These are phyloP conservation scores for Gynochthodes officinalis DNA, from an alignment of 257 asterid species.

Conservation along the genomic window DNA sequence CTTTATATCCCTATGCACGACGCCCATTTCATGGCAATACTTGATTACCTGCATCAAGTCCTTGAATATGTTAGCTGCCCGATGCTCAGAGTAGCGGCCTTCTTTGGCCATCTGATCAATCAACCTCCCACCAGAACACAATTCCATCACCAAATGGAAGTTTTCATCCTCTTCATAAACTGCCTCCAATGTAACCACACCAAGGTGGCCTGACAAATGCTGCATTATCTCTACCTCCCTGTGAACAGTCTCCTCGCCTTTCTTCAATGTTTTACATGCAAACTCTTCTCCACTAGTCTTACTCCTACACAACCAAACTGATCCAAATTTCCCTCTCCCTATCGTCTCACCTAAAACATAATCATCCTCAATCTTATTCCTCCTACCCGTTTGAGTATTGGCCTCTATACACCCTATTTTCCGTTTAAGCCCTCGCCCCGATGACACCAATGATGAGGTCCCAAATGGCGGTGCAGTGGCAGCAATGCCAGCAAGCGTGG, in stretches of 20 bases:
- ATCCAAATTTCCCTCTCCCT: constrained; percentile 50
- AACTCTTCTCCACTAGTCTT: constrained; percentile 35
- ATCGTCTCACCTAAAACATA: constrained; percentile 33
- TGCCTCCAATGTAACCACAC: constrained; percentile 40
- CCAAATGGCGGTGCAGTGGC: constrained; percentile 42
- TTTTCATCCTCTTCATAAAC: constrained; percentile 43
- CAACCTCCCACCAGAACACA: constrained; percentile 50
- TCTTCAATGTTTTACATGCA: constrained; percentile 44
- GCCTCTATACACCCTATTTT: constrained; percentile 47
- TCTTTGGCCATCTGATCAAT: constrained; percentile 40
- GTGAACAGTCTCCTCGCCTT: constrained; percentile 48
- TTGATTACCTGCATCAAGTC: constrained; percentile 46
- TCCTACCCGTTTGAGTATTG: constrained; percentile 44
- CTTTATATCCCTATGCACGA: constrained; percentile 49
- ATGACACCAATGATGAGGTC: constrained; percentile 27
- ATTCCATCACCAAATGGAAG: constrained; percentile 51
- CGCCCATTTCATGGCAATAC: constrained; percentile 55
- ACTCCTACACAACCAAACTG: constrained; percentile 39
- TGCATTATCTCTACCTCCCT: constrained; percentile 54
- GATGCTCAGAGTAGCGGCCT: constrained; percentile 36
- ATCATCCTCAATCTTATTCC: constrained; percentile 39
- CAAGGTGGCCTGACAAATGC: constrained; percentile 44
- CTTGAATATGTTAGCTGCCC: constrained; percentile 43
- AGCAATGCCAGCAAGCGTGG: constrained; percentile 39
- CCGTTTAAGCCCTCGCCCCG: constrained; percentile 41